Base-by-base conservation (phyloP, 306 rosid genomes). In the Leucaena leucocephala region DNA sequence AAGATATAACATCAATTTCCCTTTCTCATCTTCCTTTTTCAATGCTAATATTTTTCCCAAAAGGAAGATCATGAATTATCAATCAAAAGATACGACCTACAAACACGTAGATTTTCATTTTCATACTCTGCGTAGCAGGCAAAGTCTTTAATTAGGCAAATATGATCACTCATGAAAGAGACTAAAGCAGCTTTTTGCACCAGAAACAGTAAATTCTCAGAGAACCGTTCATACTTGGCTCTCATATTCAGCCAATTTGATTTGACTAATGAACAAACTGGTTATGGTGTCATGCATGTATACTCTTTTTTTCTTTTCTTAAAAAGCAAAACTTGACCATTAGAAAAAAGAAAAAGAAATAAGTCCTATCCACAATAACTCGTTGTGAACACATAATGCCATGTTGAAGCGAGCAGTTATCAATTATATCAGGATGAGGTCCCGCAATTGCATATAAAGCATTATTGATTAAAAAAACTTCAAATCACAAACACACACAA, bases 121-220 rank as follows among this genome's bases (percentile, higher is more conserved):
- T 71, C 52, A n/a, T 64, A 49, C 44, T 14, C 76, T 55, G 83
- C 76, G 80, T 75, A 77, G 70, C 84, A 76, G 85, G 82, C 55
- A 82, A 82, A 84, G 82, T 84, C 81, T 82, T 57, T 61, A 77
- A 50, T 71, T 59, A 74, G 72, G 78, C 79, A 84, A 74, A 82
- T 65, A 59, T 49, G 59, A 77, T 76, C 80, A 76, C 81, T 52
- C 52, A 68, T 73, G 85, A 87, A 80, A 80, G 84, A 73, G 89
- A 87, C 82, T 64, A 86, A 67, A 62, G 83, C 83, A 77, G 75
- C 43, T 67, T 76, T 50, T 45, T 66, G 76, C 80, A 66, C 54
- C 75, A 81, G 70, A 84, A 36, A 82, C 77, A 73, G 49, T 52
- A 59, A 62, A 65, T 71, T 72, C 76, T 50, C n/a, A 61, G 19